Conservation (phyloP, 345 rosid species). For the Turritis glabra region DNA sequence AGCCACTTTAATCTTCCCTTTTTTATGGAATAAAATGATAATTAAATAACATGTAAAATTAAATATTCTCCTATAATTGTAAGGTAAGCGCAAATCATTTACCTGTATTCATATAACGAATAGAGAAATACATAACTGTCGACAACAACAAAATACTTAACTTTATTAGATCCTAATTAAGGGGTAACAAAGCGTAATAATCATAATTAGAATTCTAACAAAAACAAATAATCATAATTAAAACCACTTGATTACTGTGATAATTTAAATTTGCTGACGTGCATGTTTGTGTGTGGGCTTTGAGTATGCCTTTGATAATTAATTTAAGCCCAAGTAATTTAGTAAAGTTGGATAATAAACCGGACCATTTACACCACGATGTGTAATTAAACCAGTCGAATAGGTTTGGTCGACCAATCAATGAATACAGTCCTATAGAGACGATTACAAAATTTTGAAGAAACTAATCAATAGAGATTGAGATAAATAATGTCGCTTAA, state of each 20-base stretch:
- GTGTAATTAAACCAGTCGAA: neutral
- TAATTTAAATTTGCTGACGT: neutral
- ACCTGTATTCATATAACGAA: neutral
- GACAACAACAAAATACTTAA: neutral
- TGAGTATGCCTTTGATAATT: neutral
- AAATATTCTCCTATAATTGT: neutral
- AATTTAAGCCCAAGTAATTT: neutral
- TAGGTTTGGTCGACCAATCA: slow-evolving; percentile 1
- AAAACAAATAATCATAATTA: neutral
- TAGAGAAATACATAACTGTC: neutral
- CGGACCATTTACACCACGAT: neutral
- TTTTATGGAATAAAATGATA: neutral
- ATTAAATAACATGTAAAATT: neutral
- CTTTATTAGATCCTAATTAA: neutral
- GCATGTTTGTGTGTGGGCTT: slow-evolving; percentile 5
- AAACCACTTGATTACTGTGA: neutral
- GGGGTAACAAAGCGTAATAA: neutral
- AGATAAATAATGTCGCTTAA: no score
- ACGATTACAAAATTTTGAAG: neutral
- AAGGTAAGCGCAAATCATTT: neutral
- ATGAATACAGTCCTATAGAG: neutral
- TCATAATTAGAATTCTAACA: neutral
- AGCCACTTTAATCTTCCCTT: slow-evolving; percentile 19
- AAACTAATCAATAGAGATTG: neutral
- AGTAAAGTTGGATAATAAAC: neutral